Conservation (phyloP, 768 basidiomycete species). For the Leucocoprinus sp. region DNA sequence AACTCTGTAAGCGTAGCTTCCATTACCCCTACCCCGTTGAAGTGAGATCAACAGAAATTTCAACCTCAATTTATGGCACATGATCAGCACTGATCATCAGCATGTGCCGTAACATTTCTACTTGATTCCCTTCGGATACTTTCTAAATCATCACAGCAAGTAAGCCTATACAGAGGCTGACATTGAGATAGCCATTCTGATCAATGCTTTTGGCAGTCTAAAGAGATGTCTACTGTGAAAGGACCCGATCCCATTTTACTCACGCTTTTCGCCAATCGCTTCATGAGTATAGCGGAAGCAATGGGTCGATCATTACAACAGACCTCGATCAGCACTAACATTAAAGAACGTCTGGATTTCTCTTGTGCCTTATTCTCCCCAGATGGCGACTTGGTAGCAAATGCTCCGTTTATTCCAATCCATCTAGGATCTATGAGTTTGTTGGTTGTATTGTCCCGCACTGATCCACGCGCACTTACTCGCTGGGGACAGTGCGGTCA, state of each 20-base stretch:
- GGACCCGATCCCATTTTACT: constrained; percentile 80
- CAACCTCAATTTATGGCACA: no score
- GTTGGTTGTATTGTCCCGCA: constrained; percentile 34
- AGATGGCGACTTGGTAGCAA: constrained; percentile 91
- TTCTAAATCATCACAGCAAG: no score
- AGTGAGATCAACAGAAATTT: constrained; percentile 4
- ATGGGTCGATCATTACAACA: constrained; percentile 90
- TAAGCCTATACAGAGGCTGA: no score
- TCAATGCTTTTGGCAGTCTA: background rate
- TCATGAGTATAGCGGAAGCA: constrained; percentile 96
- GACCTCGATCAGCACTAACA: constrained; percentile 89
- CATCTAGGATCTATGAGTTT: constrained; percentile 88
- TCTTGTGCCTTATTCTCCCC: constrained; percentile 93
- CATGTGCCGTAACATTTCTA: no score
- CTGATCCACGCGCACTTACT: background rate
- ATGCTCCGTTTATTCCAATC: constrained; percentile 87
- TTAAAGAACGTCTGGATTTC: constrained; percentile 93
- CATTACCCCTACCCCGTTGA: constrained; percentile 13
- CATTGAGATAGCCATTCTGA: no score
- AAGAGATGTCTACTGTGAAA: constrained; percentile 16
- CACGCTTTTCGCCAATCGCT: constrained; percentile 90
- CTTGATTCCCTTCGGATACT: no score
- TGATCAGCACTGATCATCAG: no score
- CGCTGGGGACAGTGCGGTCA: constrained; percentile 53
- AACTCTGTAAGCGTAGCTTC: constrained; percentile 37